Base-by-base conservation (phyloP, 495 filamentous ascomycete species). In the Monascus purpureus region DNA sequence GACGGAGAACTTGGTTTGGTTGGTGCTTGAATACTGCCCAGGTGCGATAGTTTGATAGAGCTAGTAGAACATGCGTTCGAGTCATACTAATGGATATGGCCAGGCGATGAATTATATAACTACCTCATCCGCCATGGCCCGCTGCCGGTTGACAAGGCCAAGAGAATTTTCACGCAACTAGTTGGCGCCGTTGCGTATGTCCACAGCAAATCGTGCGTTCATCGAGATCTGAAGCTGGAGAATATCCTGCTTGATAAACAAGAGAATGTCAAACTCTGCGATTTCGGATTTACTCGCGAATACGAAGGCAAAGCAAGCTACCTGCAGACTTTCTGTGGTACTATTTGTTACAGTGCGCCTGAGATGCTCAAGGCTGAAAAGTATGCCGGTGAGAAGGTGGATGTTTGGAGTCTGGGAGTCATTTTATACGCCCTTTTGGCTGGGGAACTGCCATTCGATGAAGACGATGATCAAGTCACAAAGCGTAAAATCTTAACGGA, bases 331-430 rank as follows among this genome's bases (percentile, higher is more conserved):
- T 97, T 93, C 53, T 97, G 90, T 56, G 90, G 90, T 11, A 97
- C 90, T 2, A 77, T 97, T 38, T 95, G 87, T 58, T 97, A 97
- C 55, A 93, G 84, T 37, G 90, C 90, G 6, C 90, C 90, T 2
- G 90, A 97, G 50, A 96, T 97, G 90, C 68, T 97, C 20, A 93
- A 90, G 50, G 92, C 86, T 23, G 90, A 97, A 56, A 96, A 92
- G 50, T 97, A 97, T 49, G 87, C 85, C 0, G 87, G 85, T 1
- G 87, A 95, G 58, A 93, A 92, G 53, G 90, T 97, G 34, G 90
- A 97, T 50, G 83, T 96, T 4, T 97, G 90, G 90, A 96, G 90
- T 52, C 55, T 97, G 44, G 90, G 90, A 0, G 85, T 96, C 29
- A 97, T 97, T 40, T 69, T 97, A 13, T 96, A 92, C 54, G 87